These are phyloP conservation scores for Fraxinus quadrangulata DNA, from an alignment of 257 asterid genomes.

Conservation along the genomic window DNA sequence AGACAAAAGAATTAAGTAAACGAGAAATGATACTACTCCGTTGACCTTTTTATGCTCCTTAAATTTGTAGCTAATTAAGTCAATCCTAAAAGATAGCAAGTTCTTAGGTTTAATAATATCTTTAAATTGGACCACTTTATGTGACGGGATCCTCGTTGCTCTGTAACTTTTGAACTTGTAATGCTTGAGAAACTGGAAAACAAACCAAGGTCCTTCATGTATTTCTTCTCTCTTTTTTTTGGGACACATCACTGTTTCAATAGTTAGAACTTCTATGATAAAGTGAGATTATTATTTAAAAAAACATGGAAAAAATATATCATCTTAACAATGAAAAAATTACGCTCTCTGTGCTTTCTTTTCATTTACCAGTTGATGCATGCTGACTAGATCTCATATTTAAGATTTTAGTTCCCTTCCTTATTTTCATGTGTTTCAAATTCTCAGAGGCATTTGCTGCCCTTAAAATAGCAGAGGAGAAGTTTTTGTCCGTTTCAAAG, in stretches of 20 bases:
- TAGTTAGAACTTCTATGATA: neutral
- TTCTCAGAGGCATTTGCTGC: slow-evolving; percentile 87
- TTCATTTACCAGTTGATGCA: slow-evolving; percentile 15
- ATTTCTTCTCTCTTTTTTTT: neutral
- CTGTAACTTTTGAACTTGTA: neutral
- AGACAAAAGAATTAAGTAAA: neutral
- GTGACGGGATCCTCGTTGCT: neutral
- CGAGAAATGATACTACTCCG: neutral
- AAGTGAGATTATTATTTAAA: neutral
- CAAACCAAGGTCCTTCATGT: neutral
- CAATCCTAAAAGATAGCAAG: neutral
- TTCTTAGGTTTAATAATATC: neutral
- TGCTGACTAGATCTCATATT: slow-evolving; percentile 21
- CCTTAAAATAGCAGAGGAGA: slow-evolving; percentile 72
- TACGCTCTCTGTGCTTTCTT: neutral
- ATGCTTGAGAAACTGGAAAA: neutral
- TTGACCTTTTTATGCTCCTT: neutral
- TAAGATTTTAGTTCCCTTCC: slow-evolving; percentile 1
- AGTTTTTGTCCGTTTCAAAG: slow-evolving; percentile 72
- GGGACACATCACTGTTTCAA: neutral
- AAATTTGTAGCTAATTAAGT: neutral
- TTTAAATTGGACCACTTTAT: neutral
- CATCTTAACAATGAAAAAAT: neutral
- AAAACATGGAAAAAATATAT: neutral
- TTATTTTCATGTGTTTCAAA: slow-evolving; percentile 22